Evolutionary conservation across 768 basidiomycete species (phyloP), one percentile per base, ranked within the genome.

Genomic region (Vishniacozyma victoriae): DNA sequence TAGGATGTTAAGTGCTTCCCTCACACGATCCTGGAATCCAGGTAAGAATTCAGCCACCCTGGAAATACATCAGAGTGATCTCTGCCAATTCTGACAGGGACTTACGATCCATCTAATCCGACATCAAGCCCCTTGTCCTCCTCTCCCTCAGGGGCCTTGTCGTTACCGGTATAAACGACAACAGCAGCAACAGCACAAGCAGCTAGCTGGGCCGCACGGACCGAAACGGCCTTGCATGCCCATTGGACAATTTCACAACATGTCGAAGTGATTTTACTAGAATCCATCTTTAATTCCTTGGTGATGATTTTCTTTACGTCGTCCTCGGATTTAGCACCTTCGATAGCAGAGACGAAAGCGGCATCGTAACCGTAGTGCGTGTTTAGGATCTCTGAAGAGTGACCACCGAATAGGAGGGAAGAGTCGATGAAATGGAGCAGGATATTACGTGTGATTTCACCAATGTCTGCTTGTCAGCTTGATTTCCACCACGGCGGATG

Each of bases 21-120:
- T 79, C 45, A 95, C 75, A 12, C 78, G 79, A 13, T 77, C 75
- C 61, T 89, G 80, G 69, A 90, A 99, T 61, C 80, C 77, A 1
- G 95, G 95, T 70, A 97, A 92, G 66, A 88, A 85, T 68, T 96
- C 86, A 56, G 89, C 82, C 68, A 99, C 75, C 71, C 90, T 91
- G 55, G 36, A 29, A 12, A 41, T 31, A 35, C 25, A 20, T 20
- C 43, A 44, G 9, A 14, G 26, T 18, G 26, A 19, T 13, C 20
- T 29, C 27, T 13, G n/a, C 16, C 13, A 16, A 43, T 13, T 26
- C 7, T 13, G 16, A 24, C 5, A 12, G 3, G 40, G 5, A 62
- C 76, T 25, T 51, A 87, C 88, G 85, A 89, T 67, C 95, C 95
- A 64, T 99, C 95, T 9, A 97, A 82, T 39, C 95, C 95, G 22